Conservation (phyloP, 2,329 filamentous ascomycete species). For the Clathrospora elynae region DNA sequence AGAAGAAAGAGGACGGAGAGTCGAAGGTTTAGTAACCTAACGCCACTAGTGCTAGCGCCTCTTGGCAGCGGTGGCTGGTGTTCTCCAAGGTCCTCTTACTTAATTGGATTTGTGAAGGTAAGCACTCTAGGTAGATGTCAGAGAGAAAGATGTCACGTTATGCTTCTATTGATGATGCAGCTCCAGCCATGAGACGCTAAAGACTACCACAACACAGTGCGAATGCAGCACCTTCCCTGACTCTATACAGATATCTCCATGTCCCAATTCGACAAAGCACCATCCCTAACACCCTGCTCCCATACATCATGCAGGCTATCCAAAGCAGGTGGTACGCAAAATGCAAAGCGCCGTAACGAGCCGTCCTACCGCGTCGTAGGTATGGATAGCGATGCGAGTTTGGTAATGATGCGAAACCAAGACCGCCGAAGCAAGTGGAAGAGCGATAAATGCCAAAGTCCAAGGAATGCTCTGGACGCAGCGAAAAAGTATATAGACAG, state of each 20-base stretch:
- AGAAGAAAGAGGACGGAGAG: constrained; percentile 27
- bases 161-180: constrained; percentile 5
- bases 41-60: too few relatives aligned
- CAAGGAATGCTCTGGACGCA: not conserved
- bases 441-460: constrained; percentile 5
- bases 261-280: constrained; percentile 6
- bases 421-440: constrained; percentile 13
- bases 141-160: too few relatives aligned
- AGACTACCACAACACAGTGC: constrained; percentile 11
- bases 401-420: constrained; percentile 3
- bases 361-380: constrained; percentile 23
- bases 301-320: constrained; percentile 20
- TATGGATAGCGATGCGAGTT: constrained; percentile 33
- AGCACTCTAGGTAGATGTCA: too few relatives aligned
- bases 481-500: constrained; percentile 39
- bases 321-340: constrained; percentile 21
- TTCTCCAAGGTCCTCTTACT: too few relatives aligned
- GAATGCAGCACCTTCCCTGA: constrained; percentile 8
- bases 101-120: too few relatives aligned
- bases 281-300: constrained; percentile 18
- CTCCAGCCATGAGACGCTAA: constrained; percentile 8
- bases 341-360: constrained; percentile 12
- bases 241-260: constrained; percentile 10
- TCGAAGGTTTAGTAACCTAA: too few relatives aligned
- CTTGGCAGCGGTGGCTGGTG: too few relatives aligned